Evolutionary conservation across 192 early-diverging fungal species (phyloP), one percentile per base, ranked within the genome.

Genomic region (Umbelopsis isabellina): DNA sequence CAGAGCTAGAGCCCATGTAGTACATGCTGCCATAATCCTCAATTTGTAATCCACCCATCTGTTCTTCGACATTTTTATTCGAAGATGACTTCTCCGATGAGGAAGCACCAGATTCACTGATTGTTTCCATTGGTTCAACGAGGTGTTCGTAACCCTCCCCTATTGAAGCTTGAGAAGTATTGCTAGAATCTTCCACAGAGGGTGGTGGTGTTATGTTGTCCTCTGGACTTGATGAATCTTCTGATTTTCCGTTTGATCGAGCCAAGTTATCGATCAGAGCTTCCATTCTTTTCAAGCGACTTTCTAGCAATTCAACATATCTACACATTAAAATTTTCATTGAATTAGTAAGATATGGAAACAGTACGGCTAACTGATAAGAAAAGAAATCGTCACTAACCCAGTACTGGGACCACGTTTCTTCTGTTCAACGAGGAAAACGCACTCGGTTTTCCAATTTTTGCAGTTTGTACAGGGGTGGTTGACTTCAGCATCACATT

Each of bases 371-470:
- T 35, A 61, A 0, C 0, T 16, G 16, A 27, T 35, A 16, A 61
- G 18, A 35, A 7, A 8, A 50, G 3, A 69, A 3, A 2, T 33
- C 5, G 27, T 30, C 33, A 27, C 67, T 13, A 91, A 93, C 65
- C 93, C 91, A 74, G 91, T 91, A 23, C 89, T 85, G 27, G 93
- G 93, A 5, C 92, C 93, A 51, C 93, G 83, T 75, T 93, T 79
- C 44, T 79, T 79, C 35, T 75, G 73, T 25, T 75, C 70, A 10
- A 70, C 61, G 6, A 73, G 21, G n/a, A 79, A 79, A 23, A 65
- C 49, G 23, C 93, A 95, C 30, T 82, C 75, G 33, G 70, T 72
- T 22, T 81, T 81, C 50, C 85, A 80, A 23, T 83, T 84, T 53
- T 73, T 80, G 70, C 93, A 95, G 78, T 90, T 89, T 5, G 86